Evolutionary conservation across 768 basidiomycete species (phyloP), one percentile per base, ranked within the genome.

Genomic region (Boletus patriciae): DNA sequence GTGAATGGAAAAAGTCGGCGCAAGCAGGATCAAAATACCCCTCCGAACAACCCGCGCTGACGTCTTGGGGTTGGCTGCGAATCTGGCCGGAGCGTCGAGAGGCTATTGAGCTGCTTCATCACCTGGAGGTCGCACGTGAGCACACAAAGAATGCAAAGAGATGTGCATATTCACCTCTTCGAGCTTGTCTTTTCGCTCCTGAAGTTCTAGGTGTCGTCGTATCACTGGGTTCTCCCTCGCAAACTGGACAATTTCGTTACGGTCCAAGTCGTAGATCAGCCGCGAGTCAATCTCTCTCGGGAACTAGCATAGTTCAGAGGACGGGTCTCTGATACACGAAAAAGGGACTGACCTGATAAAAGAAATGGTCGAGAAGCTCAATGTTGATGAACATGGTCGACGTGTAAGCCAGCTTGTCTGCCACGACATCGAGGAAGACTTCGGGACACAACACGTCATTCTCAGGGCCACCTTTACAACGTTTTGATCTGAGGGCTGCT

Each of bases 331-430:
- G 15, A 12, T 21, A 54, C 45, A 15, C 4, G n/a, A 8, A n/a
- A 21, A 40, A 23, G 34, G 23, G 34, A 69, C 81, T 43, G 62
- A 91, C 93, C 80, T 96, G 93, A 67, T 98, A 97, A 79, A 98
- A 98, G 80, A 98, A 99, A 64, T 98, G 95, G 66, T 97, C 95
- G 2, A 98, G 82, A 11, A 99, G 79, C 70, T 99, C 97, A 57
- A 99, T 97, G 75, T 94, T 97, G 80, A 99, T 97, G 73, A 98
- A 98, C 89, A 98, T 93, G 3, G 95, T 86, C 3, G 94, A 92
- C 0, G 96, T 98, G 68, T 94, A 88, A 1, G 95, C 94, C 41
- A 99, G 80, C 73, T 99, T 98, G 71, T 98, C 92, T 3, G 97
- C 94, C 21, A 99, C 94, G 25, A 96, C 93, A 65, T 93, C 88